phyloP scores from a whole-genome alignment of 2,329 filamentous ascomycete genomes.

The Ophiostoma fasciatum region DNA sequence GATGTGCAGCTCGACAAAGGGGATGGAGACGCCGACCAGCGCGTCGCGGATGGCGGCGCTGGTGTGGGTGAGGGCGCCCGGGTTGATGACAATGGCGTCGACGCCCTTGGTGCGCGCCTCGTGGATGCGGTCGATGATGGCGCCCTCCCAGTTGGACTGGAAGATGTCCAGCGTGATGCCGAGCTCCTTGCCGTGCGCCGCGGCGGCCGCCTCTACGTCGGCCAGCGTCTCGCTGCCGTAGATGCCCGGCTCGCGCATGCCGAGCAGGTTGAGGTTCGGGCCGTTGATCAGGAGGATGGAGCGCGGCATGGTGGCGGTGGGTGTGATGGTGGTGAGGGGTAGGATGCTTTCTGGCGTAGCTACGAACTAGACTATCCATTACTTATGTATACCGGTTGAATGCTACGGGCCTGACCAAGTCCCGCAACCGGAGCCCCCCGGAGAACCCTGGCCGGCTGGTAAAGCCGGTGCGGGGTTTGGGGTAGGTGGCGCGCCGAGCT shows the following conservation, averaged over 20 bases:
- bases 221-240: constrained; percentile 57
- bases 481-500: too few relatives aligned
- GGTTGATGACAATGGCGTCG: constrained; percentile 61
- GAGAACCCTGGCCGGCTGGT: too few relatives aligned
- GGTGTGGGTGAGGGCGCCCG: constrained; percentile 61
- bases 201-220: constrained; percentile 39
- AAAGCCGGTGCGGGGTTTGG: too few relatives aligned
- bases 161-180: constrained; percentile 39
- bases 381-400: too few relatives aligned
- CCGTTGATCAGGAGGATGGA: constrained; percentile 61
- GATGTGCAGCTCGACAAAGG: constrained; percentile 67
- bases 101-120: constrained; percentile 15
- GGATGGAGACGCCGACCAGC: constrained; percentile 50
- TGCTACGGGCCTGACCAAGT: too few relatives aligned
- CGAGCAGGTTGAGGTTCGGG: constrained; percentile 71
- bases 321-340: background rate
- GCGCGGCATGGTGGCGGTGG: constrained; percentile 18
- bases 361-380: too few relatives aligned
- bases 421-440: too few relatives aligned
- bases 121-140: constrained; percentile 60
- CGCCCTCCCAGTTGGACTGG: constrained; percentile 69
- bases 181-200: constrained; percentile 32
- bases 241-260: constrained; percentile 56
- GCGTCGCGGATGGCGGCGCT: constrained; percentile 65
- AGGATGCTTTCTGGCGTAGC: too few relatives aligned